Conservation (phyloP, 371 early-diverging fungal genomes). For the Gilbertella persicaria region DNA sequence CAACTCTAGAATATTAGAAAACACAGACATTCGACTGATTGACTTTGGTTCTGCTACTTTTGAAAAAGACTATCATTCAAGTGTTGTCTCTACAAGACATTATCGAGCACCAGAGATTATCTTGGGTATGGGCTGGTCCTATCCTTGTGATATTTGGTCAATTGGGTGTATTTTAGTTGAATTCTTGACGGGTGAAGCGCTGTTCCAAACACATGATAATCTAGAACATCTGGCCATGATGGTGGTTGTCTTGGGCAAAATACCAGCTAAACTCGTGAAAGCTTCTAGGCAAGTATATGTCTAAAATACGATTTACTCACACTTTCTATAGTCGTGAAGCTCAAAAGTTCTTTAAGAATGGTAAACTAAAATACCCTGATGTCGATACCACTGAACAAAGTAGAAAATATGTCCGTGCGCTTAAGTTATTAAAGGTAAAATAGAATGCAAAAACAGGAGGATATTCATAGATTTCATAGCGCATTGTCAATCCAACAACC, state of each 20-base stretch:
- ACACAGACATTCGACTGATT: conserved; percentile 85
- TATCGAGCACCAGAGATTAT: conserved; percentile 98
- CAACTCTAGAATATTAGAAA: conserved; percentile 56
- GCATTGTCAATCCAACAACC: conserved; percentile 37
- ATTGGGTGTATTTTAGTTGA: conserved; percentile 96
- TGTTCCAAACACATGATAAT: conserved; percentile 93
- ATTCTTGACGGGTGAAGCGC: conserved; percentile 91
- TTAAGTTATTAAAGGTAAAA: conserved; percentile 63
- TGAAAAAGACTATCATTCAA: conserved; percentile 89
- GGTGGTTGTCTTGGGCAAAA: conserved; percentile 62
- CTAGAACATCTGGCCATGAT: conserved; percentile 77
- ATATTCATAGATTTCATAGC: too few species aligned
- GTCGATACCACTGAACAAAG: conserved; percentile 63
- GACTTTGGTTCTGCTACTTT: conserved; percentile 98
- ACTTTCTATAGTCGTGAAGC: conserved; percentile 37
- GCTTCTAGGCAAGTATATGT: conserved; percentile 15
- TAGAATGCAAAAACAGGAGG: too few species aligned
- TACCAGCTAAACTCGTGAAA: conserved; percentile 22
- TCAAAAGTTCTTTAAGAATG: conserved; percentile 62
- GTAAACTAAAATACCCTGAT: conserved; percentile 68
- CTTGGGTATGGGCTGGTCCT: conserved; percentile 89
- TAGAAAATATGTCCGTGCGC: conserved; percentile 66
- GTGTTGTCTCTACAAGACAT: conserved; percentile 90
- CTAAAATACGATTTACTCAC: too few species aligned
- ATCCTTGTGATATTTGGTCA: conserved; percentile 97